phyloP scores from a whole-genome alignment of 305 asterid genomes.

The Fraxinus angustifolia region DNA sequence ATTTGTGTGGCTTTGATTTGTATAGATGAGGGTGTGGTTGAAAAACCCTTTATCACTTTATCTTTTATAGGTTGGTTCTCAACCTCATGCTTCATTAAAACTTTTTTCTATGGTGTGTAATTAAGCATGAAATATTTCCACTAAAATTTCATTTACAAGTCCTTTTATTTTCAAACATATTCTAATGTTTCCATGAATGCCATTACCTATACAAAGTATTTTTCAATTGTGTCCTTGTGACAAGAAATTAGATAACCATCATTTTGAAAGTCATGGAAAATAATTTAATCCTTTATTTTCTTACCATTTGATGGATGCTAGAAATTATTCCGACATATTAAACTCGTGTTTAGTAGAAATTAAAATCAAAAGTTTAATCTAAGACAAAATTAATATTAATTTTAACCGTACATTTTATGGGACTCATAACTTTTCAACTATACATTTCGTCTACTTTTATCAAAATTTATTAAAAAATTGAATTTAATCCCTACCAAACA shows the following conservation, averaged over 20 bases:
- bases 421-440: no score
- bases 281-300: not conserved
- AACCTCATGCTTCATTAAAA: slow-evolving; percentile 36
- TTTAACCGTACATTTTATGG: no score
- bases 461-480: no score
- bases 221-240: not conserved
- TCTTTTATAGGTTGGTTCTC: slow-evolving; percentile 40
- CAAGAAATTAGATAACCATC: not conserved
- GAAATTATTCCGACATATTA: not conserved
- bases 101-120: slow-evolving; percentile 25
- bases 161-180: not conserved
- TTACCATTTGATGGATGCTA: not conserved
- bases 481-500: no score
- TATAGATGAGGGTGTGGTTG: slow-evolving; percentile 54
- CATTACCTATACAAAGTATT: no score
- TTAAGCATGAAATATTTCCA: not conserved
- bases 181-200: not conserved
- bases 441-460: no score
- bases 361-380: no score
- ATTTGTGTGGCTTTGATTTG: slow-evolving; percentile 43
- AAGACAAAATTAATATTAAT: no score
- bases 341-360: no score
- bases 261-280: not conserved
- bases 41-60: slow-evolving; percentile 56
- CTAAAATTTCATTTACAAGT: not conserved